Evolutionary conservation across 768 basidiomycete genomes (phyloP).

Genomic region (Imleria badia): DNA sequence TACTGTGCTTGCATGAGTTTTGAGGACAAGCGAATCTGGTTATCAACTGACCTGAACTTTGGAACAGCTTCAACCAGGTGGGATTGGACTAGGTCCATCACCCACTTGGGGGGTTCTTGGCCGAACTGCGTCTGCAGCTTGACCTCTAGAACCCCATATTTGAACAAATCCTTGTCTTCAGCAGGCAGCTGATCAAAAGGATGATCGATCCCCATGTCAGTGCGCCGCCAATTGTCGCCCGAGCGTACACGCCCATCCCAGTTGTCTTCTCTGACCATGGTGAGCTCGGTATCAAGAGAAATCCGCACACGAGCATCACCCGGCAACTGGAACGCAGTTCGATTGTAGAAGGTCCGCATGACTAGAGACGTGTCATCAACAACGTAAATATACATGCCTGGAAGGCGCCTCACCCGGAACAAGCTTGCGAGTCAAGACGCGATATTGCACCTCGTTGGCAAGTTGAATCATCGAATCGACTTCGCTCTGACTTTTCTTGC

Average conservation of each 20-base stretch:
- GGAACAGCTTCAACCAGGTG: conserved; percentile 97
- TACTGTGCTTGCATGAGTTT: conserved; percentile 43
- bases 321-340: conserved; percentile 98
- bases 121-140: conserved; percentile 96
- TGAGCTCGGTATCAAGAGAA: conserved; percentile 95
- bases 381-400: neutral
- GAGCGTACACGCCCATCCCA: conserved; percentile 85
- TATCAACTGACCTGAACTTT: conserved; percentile 75
- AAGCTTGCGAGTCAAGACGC: conserved; percentile 76
- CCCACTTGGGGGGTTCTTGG: conserved; percentile 95
- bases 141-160: conserved; percentile 95
- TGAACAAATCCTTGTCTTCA: conserved; percentile 92
- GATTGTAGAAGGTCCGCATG: conserved; percentile 96
- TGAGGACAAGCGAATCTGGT: neutral
- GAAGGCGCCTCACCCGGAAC: conserved; percentile 61
- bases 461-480: conserved; percentile 94
- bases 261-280: conserved; percentile 93
- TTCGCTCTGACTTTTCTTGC: conserved; percentile 91
- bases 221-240: conserved; percentile 90
- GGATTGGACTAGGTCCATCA: conserved; percentile 91
- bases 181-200: conserved; percentile 76
- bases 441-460: conserved; percentile 96
- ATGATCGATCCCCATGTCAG: conserved; percentile 88
- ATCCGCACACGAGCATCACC: conserved; percentile 99
- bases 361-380: conserved; percentile 45